Base-by-base conservation (phyloP, 2,329 filamentous ascomycete genomes). In the Huntiella moniliformis region DNA sequence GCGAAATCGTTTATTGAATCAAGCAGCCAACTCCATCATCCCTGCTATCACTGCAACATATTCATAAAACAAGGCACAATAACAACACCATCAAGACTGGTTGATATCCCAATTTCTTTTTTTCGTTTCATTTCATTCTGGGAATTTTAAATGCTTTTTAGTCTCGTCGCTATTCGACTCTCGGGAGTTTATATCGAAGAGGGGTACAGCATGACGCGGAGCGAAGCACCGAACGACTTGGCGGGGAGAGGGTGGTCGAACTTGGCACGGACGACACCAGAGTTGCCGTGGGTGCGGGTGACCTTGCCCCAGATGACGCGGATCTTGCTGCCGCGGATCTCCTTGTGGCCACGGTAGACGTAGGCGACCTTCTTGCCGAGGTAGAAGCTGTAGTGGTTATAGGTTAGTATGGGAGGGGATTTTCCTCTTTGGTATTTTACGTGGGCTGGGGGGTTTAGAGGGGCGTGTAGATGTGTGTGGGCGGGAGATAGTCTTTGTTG, bases 281-380 rank as follows among this genome's bases (percentile, higher is more conserved):
- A 93, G 82, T 95, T 96, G 88, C 83, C 88, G 71, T 96, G 88
- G 65, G 86, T 80, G 63, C 86, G 75, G 65, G 85, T 93, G 65
- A 96, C 81, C 76, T 94, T 95, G 74, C 88, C 88, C 86, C 87
- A 96, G 74, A 96, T 95, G 59, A 96, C 82, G 63, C 88, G 79
- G 71, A 96, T 92, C 81, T 96, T 96, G 67, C 86, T 88, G 65
- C 91, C 91, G 61, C 88, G 83, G 63, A 94, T 76, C 74, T 94
- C 85, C 71, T 79, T 87, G 70, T 84, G 79, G 59, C 80, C 88
- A 64, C 87, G 85, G 78, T 96, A 98, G 69, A 98, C 86, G 69
- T 86, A 98, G 66, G 91, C 91, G 66, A 96, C 79, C 73, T 87
- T 87, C 82, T 98, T 98, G 71, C 91, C 91, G 56, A 85, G 74